Conservation (phyloP, 441 rosid species). For the Biscutella laevigata region DNA sequence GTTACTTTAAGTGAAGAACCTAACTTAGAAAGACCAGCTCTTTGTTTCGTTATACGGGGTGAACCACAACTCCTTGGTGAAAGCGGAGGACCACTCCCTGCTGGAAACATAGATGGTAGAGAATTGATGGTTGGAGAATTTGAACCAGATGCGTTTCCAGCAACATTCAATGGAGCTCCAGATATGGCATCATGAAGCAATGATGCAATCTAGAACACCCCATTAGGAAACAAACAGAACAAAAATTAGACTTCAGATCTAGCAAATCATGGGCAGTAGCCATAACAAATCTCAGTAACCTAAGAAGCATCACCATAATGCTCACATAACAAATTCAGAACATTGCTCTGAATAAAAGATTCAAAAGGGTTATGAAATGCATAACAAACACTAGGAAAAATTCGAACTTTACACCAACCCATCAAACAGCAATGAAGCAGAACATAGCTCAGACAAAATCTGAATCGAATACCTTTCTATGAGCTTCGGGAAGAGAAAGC, state of each 20-base stretch:
- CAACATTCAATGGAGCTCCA: constrained; percentile 57
- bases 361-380: no score
- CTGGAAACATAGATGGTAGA: constrained; percentile 90
- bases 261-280: no score
- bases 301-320: no score
- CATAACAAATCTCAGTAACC: no score
- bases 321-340: no score
- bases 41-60: constrained; percentile 68
- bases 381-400: neutral
- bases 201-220: constrained; percentile 48
- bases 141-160: constrained; percentile 50
- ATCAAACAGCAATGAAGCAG: neutral
- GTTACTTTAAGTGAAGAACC: constrained; percentile 76
- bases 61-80: constrained; percentile 93
- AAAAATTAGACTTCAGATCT: neutral
- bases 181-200: constrained; percentile 72
- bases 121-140: constrained; percentile 40
- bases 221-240: neutral
- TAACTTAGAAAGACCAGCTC: constrained; percentile 79
- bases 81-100: constrained; percentile 94
- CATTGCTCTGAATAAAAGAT: no score
- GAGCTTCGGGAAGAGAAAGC: constrained; percentile 88
- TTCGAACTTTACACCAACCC: neutral
- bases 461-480: constrained; percentile 50
- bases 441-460: neutral